Percentiles rank a stretch among this genome's conserved stretches.
Evolutionary conservation across 352 stramenopile species (phyloP).

Genomic region (Phytophthora constricta): DNA sequence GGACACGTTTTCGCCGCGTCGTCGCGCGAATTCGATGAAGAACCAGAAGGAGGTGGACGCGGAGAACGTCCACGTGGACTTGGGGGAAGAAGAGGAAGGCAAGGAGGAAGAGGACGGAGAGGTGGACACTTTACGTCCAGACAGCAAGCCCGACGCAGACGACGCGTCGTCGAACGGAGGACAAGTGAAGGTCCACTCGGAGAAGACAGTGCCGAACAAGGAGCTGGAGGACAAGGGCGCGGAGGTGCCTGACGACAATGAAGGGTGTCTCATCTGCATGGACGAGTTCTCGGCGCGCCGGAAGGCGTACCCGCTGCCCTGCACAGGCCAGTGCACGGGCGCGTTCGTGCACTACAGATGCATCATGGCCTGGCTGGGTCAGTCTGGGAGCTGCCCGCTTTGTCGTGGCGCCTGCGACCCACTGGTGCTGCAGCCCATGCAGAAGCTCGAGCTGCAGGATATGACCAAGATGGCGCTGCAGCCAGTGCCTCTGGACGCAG

Average conservation of each 20-base stretch:
- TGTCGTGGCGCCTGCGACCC: constrained; percentile 84
- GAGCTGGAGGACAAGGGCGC: constrained; percentile 37
- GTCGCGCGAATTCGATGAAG: constrained; percentile 43
- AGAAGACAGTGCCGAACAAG: constrained; percentile 37
- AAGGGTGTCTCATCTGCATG: constrained; percentile 89
- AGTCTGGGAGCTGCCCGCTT: constrained; percentile 84
- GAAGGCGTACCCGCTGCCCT: constrained; percentile 87
- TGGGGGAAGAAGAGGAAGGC: constrained; percentile 49
- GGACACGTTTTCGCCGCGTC: constrained; percentile 64
- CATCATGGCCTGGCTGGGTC: constrained; percentile 89
- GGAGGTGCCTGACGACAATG: constrained; percentile 33
- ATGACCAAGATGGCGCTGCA: constrained; percentile 81
- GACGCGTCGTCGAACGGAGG: constrained; percentile 8
- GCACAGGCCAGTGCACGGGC: constrained; percentile 76
- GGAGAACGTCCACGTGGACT: constrained; percentile 21
- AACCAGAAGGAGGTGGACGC: constrained; percentile 4
- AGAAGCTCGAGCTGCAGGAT: constrained; percentile 84
- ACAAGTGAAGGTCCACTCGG: constrained; percentile 27
- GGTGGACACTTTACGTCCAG: constrained; percentile 26
- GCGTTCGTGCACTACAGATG: constrained; percentile 88
- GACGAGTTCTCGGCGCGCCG: constrained; percentile 87
- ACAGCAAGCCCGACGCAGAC: too few species aligned
- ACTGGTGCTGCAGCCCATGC: constrained; percentile 81
- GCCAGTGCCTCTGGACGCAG: constrained; percentile 80
- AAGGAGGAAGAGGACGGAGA: constrained; percentile 39